Evolutionary conservation across 1,284 basidiomycete species (phyloP).

Genomic region (Fomitopsis pinicola): DNA sequence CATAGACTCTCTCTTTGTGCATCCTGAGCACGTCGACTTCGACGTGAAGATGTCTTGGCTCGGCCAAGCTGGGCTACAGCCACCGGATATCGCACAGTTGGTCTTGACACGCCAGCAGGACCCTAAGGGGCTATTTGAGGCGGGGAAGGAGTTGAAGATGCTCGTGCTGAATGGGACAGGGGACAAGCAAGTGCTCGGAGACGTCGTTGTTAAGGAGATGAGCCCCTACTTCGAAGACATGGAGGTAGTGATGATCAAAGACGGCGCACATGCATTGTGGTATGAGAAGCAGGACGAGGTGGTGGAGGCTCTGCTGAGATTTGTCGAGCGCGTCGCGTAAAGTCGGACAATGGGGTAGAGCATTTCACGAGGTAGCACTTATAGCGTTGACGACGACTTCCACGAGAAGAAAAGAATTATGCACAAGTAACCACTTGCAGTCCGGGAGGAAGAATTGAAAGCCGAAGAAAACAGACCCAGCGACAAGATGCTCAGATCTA

Average conservation of each 20-base stretch:
- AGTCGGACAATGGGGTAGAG: no score
- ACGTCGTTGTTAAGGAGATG: constrained; percentile 14
- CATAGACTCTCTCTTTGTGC: constrained; percentile 14
- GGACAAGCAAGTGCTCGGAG: constrained; percentile 17
- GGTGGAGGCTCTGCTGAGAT: constrained; percentile 15
- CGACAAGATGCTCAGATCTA: no score
- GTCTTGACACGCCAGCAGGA: constrained; percentile 15
- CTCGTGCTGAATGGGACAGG: constrained; percentile 16
- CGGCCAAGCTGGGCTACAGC: constrained; percentile 13
- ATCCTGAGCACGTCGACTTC: constrained; percentile 14
- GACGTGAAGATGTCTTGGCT: constrained; percentile 16
- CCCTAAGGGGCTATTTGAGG: constrained; percentile 14
- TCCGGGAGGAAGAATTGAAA: no score
- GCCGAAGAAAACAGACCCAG: no score
- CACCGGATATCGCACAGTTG: constrained; percentile 9
- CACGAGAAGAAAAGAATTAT: no score
- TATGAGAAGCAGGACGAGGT: constrained; percentile 20
- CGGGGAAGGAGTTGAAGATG: constrained; percentile 19
- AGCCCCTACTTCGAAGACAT: constrained; percentile 18
- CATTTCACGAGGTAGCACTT: no score
- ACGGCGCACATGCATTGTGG: constrained; percentile 20
- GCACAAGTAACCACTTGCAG: no score
- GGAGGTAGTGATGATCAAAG: constrained; percentile 16
- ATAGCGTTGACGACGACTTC: no score
- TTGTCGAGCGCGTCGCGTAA: constrained; percentile 12